phyloP scores from a whole-genome alignment of 805 yeast genomes.

The Sugiyamaella valdiviana region DNA sequence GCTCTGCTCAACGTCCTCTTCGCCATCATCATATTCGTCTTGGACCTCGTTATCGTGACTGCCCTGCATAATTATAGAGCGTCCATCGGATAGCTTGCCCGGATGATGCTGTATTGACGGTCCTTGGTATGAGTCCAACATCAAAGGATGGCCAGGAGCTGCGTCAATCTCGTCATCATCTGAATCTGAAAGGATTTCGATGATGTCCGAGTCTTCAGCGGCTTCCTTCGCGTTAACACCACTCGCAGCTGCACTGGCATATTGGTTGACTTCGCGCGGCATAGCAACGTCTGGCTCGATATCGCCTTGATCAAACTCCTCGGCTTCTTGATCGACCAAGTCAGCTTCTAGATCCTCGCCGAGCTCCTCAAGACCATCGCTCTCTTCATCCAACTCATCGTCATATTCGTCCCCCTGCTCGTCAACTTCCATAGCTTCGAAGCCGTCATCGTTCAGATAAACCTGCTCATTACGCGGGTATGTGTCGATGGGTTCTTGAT shows the following conservation, averaged over 20 bases:
- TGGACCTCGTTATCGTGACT: neutral
- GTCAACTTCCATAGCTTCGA: no score
- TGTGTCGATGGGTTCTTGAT: neutral
- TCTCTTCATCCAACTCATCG: no score
- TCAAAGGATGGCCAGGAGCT: neutral
- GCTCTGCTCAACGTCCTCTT: slow-evolving; percentile 2
- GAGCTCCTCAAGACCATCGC: no score
- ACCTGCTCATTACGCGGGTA: neutral
- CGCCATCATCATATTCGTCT: neutral
- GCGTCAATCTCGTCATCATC: neutral
- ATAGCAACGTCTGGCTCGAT: no score
- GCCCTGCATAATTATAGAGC: neutral
- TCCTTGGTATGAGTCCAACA: neutral
- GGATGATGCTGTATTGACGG: neutral
- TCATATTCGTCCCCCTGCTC: no score
- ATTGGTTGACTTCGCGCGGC: no score
- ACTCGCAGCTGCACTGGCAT: no score
- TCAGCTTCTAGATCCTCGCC: no score
- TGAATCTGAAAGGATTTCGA: neutral
- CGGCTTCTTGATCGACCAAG: no score
- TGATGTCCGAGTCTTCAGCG: neutral
- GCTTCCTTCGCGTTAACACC: no score
- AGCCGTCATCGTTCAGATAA: no score
- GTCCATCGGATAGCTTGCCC: neutral
- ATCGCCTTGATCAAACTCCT: no score